These are phyloP conservation scores for Solanum chacoense DNA, from an alignment of 305 asterid genomes.

Conservation along the genomic window DNA sequence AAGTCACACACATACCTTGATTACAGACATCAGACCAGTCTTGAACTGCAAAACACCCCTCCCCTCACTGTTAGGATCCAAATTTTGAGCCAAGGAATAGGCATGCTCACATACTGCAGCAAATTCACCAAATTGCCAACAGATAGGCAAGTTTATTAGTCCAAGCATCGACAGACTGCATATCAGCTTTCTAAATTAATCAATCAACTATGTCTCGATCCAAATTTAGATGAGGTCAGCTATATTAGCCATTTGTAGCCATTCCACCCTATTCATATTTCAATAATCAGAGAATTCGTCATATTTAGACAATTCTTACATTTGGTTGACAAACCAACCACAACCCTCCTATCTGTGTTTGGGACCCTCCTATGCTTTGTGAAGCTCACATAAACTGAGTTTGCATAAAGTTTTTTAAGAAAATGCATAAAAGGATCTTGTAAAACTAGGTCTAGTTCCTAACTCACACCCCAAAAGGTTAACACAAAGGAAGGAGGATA, in stretches of 20 bases:
- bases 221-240: background rate
- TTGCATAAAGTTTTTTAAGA: background rate
- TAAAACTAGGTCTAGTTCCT: background rate
- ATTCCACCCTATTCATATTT: background rate
- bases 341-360: background rate
- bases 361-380: background rate
- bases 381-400: background rate
- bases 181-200: background rate
- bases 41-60: constrained; percentile 98
- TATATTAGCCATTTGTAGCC: background rate
- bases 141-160: background rate
- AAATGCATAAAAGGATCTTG: background rate
- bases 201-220: background rate
- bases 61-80: constrained; percentile 97
- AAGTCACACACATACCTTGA: constrained; percentile 54
- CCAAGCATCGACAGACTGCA: background rate
- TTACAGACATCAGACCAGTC: constrained; percentile 95
- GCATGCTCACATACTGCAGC: constrained; percentile 95
- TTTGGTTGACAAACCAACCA: background rate
- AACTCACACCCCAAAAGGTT: background rate
- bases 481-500: background rate
- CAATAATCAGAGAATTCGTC: background rate
- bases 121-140: constrained; percentile 6
- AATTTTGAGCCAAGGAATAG: constrained; percentile 87
- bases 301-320: background rate